Base-by-base conservation (phyloP, 2,329 filamentous ascomycete genomes). In the Pseudocercospora musae region DNA sequence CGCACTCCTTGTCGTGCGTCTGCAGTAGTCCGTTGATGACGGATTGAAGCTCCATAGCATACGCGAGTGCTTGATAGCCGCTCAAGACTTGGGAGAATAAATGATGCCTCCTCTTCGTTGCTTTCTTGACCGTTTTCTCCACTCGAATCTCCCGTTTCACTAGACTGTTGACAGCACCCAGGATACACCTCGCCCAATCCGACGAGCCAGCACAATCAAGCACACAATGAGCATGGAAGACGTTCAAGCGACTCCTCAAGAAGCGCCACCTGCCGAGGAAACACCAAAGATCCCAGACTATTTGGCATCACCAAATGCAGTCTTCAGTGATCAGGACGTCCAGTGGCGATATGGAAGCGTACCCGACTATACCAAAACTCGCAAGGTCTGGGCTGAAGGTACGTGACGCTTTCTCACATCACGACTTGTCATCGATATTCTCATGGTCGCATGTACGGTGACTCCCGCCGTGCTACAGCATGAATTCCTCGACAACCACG, bases 281-380 rank as follows among this genome's bases (percentile, higher is more conserved):
- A 70, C 73, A 3, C 74, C 78, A 66, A 71, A 73, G 23, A 68
- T 81, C 3, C 85, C 86, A 21, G 85, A 88, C 73, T 87, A 86
- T 67, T 78, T 87, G 58, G 78, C 82, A 18, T 81, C 85, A 65
- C 81, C 84, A 0, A 81, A 87, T 71, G 85, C 85, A 23, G 83
- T 86, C 50, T 77, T 86, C 56, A 79, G 80, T 57, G 84, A 87
- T 66, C 69, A 72, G 53, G 73, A 80, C 10, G 83, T 82, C 10
- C 78, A 80, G 59, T 89, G 87, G 87, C 78, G 87, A 50, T 84
- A 87, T 73, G 84, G 84, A 9, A 75, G 76, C 58, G 79, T 84
- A 44, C 87, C 87, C 0, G 86, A 89, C 71, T 89, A 89, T 73
- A 80, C 79, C 40, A 87, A 86, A 71, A 89, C 87, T 1, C 79